phyloP scores from a whole-genome alignment of 352 stramenopile genomes.

The Pythium monospermum region DNA sequence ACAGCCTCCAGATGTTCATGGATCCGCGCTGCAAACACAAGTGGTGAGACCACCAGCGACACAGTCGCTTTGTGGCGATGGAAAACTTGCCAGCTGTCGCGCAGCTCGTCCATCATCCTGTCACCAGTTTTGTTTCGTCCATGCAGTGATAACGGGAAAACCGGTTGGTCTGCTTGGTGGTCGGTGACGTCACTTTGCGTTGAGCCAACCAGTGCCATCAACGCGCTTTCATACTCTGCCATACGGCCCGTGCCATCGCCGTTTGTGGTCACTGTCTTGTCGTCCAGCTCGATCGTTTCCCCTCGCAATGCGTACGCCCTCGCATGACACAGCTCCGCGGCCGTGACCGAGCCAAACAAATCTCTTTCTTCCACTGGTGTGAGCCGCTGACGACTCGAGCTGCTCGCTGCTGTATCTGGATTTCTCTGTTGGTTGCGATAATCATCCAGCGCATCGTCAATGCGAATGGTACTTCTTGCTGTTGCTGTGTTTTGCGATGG shows the following conservation, averaged over 20 bases:
- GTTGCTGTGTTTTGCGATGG: not conserved
- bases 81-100: conserved; percentile 36
- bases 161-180: too few relatives aligned
- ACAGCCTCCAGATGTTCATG: not conserved
- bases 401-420: not conserved
- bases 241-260: not conserved
- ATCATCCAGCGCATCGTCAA: not conserved
- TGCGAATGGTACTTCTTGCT: not conserved
- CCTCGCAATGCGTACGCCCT: not conserved
- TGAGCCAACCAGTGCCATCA: too few relatives aligned
- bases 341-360: not conserved
- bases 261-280: not conserved
- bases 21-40: not conserved
- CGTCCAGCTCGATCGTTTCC: not conserved
- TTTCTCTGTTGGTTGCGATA: not conserved
- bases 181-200: too few relatives aligned
- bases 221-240: not conserved
- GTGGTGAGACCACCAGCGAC: not conserved
- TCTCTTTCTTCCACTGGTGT: conserved; percentile 4
- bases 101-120: conserved; percentile 35
- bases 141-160: conserved; percentile 21
- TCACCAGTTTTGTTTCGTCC: conserved; percentile 26
- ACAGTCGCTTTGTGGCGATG: conserved; percentile 20
- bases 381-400: not conserved
- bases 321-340: too few relatives aligned